Conservation (phyloP, 495 filamentous ascomycete genomes). For the Mytilinidion resinicola region DNA sequence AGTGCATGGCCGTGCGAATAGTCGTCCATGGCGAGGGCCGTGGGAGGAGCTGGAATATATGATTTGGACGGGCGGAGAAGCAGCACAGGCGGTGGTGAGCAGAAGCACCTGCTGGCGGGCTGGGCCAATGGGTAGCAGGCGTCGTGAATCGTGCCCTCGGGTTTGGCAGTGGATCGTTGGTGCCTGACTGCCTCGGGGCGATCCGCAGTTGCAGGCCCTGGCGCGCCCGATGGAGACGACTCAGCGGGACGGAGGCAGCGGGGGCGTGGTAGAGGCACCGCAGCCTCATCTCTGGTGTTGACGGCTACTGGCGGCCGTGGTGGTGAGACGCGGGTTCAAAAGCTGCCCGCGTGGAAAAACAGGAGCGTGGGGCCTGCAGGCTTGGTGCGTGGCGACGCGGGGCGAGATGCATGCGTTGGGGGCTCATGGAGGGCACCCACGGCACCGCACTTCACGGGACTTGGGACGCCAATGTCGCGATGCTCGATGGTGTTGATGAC, state of each 20-base stretch:
- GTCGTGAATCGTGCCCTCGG: constrained; percentile 10
- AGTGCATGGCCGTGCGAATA: constrained; percentile 21
- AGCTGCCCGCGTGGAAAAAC: too few relatives aligned
- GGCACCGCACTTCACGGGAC: too few relatives aligned
- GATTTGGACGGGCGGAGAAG: not conserved
- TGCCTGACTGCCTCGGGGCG: constrained; percentile 24
- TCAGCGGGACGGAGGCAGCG: too few relatives aligned
- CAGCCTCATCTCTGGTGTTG: constrained; percentile 1
- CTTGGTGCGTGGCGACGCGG: too few relatives aligned
- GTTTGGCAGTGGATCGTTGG: constrained; percentile 16
- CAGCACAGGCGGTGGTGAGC: constrained; percentile 1
- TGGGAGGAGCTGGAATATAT: constrained; percentile 13
- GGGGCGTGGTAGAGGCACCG: not conserved
- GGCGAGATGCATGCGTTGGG: too few relatives aligned
- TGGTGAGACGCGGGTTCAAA: too few relatives aligned
- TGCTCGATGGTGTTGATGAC: too few relatives aligned
- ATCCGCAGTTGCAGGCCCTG: not conserved
- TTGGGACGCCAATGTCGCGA: too few relatives aligned
- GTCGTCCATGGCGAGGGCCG: constrained; percentile 23
- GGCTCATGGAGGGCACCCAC: too few relatives aligned
- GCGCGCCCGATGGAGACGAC: not conserved
- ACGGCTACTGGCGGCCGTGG: not conserved
- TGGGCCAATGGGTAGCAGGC: constrained; percentile 13
- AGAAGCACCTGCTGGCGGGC: not conserved
- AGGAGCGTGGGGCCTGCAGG: too few relatives aligned